Evolutionary conservation across 83 land plant species (phyloP).

Genomic region (Picea abies): DNA sequence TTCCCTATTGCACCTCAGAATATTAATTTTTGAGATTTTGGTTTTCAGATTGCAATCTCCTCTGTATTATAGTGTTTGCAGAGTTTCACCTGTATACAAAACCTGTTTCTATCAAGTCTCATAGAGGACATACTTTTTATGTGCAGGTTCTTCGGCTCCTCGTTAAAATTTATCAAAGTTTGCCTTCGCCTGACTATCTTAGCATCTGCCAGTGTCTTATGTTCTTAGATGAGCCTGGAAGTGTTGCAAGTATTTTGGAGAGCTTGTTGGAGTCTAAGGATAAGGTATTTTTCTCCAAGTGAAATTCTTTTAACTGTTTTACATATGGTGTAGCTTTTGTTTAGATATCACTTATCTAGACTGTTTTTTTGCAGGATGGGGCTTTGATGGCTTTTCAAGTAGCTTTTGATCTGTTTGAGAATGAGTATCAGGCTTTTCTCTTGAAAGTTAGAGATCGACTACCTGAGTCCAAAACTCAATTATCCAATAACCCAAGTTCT

Average conservation of each 20-base stretch:
- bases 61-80: neutral
- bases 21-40: neutral
- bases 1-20: no score
- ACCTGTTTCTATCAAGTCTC: neutral
- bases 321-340: neutral
- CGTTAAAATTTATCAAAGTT: constrained; percentile 69
- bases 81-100: neutral
- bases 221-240: constrained; percentile 88
- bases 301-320: neutral
- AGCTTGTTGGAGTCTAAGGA: constrained; percentile 66
- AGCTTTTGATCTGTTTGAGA: constrained; percentile 94
- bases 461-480: constrained; percentile 47
- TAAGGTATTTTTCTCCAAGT: constrained; percentile 23
- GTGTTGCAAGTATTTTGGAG: constrained; percentile 73
- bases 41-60: neutral
- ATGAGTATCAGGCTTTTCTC: constrained; percentile 81
- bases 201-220: constrained; percentile 96
- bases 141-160: constrained; percentile 81
- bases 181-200: constrained; percentile 85
- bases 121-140: neutral
- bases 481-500: neutral
- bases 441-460: constrained; percentile 72
- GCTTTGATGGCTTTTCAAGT: constrained; percentile 87
- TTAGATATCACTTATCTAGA: constrained; percentile 1
- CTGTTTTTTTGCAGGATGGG: constrained; percentile 52